A percentile compares a stretch with the other conserved stretches of the same genome.
These are phyloP conservation scores for Rhizopus sp. DNA, from an alignment of 371 early-diverging fungal species.

Conservation along the genomic window DNA sequence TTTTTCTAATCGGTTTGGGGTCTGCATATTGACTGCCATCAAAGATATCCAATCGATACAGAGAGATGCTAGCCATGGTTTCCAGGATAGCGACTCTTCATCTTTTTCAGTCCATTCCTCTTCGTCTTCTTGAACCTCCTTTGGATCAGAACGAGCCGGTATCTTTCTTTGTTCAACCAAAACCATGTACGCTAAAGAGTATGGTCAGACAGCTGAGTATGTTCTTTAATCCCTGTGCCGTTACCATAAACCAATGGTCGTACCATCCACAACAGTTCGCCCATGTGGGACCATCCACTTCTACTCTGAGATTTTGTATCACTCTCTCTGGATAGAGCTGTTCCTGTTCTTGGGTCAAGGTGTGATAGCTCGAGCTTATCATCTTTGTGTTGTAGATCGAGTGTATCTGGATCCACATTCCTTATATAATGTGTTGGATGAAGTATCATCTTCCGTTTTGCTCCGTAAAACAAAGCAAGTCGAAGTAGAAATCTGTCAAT, in stretches of 20 bases:
- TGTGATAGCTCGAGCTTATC: constrained; percentile 34
- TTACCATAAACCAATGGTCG: constrained; percentile 47
- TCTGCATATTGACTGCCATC: constrained; percentile 26
- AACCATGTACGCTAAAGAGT: constrained; percentile 8
- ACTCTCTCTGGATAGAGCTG: constrained; percentile 20
- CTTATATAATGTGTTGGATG: constrained; percentile 48
- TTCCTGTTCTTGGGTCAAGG: constrained; percentile 43
- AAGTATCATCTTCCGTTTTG: constrained; percentile 27
- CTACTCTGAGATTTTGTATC: constrained; percentile 3
- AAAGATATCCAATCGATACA: constrained; percentile 33
- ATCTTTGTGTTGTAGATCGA: constrained; percentile 16
- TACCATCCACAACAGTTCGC: constrained; percentile 40
- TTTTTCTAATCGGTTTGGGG: constrained; percentile 33
- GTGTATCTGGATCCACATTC: constrained; percentile 32
- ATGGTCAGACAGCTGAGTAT: not conserved
- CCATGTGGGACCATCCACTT: constrained; percentile 29
- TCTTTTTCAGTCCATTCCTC: constrained; percentile 17
- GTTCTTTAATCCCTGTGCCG: not conserved
- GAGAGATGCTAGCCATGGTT: constrained; percentile 44
- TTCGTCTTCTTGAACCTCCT: not conserved
- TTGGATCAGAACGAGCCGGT: not conserved
- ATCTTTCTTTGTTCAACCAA: constrained; percentile 6
- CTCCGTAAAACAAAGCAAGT: constrained; percentile 25
- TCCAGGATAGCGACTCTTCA: constrained; percentile 29
- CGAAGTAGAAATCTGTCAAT: constrained; percentile 29